Base-by-base conservation (phyloP, 148 eudicot genomes). In the Drosera capensis region DNA sequence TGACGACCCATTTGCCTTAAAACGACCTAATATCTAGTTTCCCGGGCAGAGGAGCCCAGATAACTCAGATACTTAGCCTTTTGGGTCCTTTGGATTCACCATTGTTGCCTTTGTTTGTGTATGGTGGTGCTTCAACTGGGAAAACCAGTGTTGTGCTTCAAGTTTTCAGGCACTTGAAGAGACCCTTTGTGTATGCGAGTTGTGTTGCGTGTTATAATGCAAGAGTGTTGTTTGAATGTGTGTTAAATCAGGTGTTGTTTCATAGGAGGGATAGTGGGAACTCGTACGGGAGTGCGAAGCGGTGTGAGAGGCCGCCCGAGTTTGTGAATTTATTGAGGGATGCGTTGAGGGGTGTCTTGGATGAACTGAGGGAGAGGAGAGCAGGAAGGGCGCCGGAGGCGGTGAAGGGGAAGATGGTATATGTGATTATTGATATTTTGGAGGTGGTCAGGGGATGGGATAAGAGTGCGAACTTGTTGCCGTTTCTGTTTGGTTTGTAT, bases 371-470 rank as follows among this genome's bases (percentile, higher is more conserved):
- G 57, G 75, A 59, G 44, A 56, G 43, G 42, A 48, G 73, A 40
- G 66, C 66, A 11, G 77, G 68, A 65, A 80, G 64, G 48, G 39
- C 51, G 23, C 41, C 37, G n/a, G 48, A 57, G 43, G 22, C 18
- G 46, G 61, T 62, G 20, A 71, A 67, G 8, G 95, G 97, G 6
- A 64, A 51, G 13, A 84, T 88, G 93, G 58, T 88, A 51, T 88
- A 88, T 53, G 60, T 84, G 66, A 66, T 88, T 40, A 50, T 88
- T 41, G 96, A 88, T 50, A 71, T 73, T 62, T 43, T 88, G 51
- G 97, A 88, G 69, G 65, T 68, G 51, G 67, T 71, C 54, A 73
- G 93, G 15, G 84, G 65, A 13, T 84, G 97, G 97, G 97, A 88
- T 59, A 88, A 78, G 72, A 75, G 87, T 55, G 46, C 63, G 5